Evolutionary conservation across 306 rosid genomes (phyloP), one percentile per base, ranked within the genome.

Genomic region (Lupinus albus): DNA sequence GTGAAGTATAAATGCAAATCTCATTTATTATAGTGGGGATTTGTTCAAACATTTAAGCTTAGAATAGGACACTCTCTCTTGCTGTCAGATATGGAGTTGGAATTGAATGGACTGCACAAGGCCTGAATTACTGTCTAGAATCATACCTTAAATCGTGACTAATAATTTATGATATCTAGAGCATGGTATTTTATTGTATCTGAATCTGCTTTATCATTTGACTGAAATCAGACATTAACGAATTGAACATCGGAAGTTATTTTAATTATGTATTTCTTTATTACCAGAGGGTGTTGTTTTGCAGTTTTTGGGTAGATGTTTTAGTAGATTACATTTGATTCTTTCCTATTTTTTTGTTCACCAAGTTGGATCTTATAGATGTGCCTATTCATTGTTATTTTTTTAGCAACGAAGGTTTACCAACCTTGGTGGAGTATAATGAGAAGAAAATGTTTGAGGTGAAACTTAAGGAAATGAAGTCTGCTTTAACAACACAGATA

Each of bases 381-480:
- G 38, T 44, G 45, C 36, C 3, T 15, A 36, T 75, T 60, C 18
- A 4, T 53, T 44, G 33, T 8, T 15, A 36, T 55, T 60, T 69
- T 83, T 78, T 78, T 85, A 94, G 99, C 50, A 94, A 94, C 83
- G 99, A 94, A 82, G 99, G 99, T 63, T 80, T 94, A 65, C 78
- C 79, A 11, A 67, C 95, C 52, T 87, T 94, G 83, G 99, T 88
- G 61, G 99, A 94, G 73, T 90, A 94, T 79, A 94, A 94, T 51
- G 99, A 89, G 7, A 94, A 94, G 96, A 94, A 94, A 75, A 90
- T 84, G 61, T 94, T 94, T 55, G 99, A 94, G 68, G 99, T 94
- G 84, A 94, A 81, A 72, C 91, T 94, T 11, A 94, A 82, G 78
- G 99, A 94, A 54, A 94, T 94, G 99, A 94, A 94, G 77, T 82